Percentiles rank a stretch among this genome's conserved stretches.
Conservation (phyloP, 352 stramenopile genomes). For the Pythium rishiriense region DNA sequence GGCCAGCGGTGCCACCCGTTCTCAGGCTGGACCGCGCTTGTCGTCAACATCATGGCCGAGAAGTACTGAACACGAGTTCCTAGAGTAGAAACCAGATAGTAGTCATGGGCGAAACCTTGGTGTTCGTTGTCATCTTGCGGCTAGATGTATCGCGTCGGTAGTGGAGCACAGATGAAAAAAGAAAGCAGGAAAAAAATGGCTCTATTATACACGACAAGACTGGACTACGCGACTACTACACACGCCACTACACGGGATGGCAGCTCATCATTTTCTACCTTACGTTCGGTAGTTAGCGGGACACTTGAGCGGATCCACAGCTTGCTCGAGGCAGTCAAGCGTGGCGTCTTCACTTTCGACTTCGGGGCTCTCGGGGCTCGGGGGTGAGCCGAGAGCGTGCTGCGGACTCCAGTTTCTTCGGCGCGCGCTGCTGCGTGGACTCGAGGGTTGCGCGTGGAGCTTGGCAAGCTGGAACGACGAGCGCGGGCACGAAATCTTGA, state of each 20-base stretch:
- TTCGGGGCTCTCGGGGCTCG: constrained; percentile 1
- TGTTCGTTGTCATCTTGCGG: no score
- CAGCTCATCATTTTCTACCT: constrained; percentile 17
- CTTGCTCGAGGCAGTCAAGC: constrained; percentile 26
- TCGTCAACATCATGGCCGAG: constrained; percentile 94
- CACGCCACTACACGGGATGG: neutral
- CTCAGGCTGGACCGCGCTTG: constrained; percentile 91
- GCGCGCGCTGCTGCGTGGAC: constrained; percentile 13
- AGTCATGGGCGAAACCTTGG: neutral
- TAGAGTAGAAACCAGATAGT: constrained; percentile 27
- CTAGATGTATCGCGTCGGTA: neutral
- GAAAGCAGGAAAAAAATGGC: neutral
- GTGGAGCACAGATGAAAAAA: neutral
- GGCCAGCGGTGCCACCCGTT: constrained; percentile 92
- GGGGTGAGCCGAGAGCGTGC: constrained; percentile 5
- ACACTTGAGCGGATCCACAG: constrained; percentile 45
- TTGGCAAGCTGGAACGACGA: constrained; percentile 14
- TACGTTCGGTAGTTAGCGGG: constrained; percentile 60
- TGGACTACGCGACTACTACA: no score
- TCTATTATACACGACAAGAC: no score
- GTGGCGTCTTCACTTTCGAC: constrained; percentile 20
- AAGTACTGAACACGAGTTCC: constrained; percentile 43
- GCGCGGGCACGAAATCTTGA: constrained; percentile 14
- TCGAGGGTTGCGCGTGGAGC: constrained; percentile 18
- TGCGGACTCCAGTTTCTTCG: constrained; percentile 16